phyloP scores from a whole-genome alignment of 257 asterid species.

The Leonotis leonurus region DNA sequence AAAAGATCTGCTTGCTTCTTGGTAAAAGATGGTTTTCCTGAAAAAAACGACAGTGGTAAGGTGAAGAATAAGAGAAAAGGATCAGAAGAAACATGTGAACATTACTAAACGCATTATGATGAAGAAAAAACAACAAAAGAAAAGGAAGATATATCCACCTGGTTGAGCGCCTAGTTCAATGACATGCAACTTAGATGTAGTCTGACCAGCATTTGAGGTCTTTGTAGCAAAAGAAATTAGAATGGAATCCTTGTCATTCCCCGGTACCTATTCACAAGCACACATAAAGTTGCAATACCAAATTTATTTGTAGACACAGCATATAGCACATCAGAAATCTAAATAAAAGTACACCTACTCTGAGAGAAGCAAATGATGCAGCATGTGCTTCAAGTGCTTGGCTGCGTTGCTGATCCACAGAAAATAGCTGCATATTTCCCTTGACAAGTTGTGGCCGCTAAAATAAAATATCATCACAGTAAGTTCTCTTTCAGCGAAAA shows the following conservation, averaged over 20 bases:
- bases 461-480: slow-evolving; percentile 8
- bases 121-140: neutral
- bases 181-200: slow-evolving; percentile 57
- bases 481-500: slow-evolving; percentile 6
- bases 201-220: slow-evolving; percentile 57
- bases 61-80: slow-evolving; percentile 3
- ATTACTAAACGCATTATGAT: neutral
- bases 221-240: slow-evolving; percentile 78
- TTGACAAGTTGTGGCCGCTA: slow-evolving; percentile 94
- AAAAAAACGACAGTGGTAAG: slow-evolving; percentile 12
- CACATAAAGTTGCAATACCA: neutral
- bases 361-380: slow-evolving; percentile 80
- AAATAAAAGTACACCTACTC: slow-evolving; percentile 33
- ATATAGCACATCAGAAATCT: neutral
- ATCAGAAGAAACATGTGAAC: neutral
- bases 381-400: slow-evolving; percentile 99
- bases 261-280: slow-evolving; percentile 50
- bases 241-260: slow-evolving; percentile 84
- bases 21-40: slow-evolving; percentile 77
- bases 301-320: neutral
- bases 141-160: slow-evolving; percentile 35
- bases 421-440: slow-evolving; percentile 95
- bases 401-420: slow-evolving; percentile 98
- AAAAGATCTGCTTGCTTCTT: slow-evolving; percentile 94
- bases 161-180: slow-evolving; percentile 76